phyloP scores from a whole-genome alignment of 2,329 filamentous ascomycete species.

The Colletotrichum sansevieriae region DNA sequence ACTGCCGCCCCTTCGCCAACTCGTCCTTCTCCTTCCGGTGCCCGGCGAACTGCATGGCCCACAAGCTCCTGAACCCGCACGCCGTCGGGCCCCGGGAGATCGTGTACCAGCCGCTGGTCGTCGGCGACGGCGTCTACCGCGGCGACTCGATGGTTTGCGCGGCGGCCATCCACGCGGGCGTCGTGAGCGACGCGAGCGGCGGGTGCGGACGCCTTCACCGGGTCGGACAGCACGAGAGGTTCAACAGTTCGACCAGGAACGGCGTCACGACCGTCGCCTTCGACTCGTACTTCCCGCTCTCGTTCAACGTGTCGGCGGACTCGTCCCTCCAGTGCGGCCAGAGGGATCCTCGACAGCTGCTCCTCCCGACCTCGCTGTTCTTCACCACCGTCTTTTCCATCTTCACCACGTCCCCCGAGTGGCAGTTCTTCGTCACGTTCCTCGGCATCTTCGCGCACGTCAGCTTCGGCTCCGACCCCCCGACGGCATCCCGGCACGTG shows the following conservation, averaged over 20 bases:
- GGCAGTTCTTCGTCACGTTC: conserved; percentile 90
- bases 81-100: conserved; percentile 79
- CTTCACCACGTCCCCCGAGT: conserved; percentile 81
- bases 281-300: conserved; percentile 88
- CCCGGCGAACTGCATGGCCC: conserved; percentile 77
- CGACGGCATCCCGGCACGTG: conserved; percentile 67
- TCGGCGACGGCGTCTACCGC: conserved; percentile 83
- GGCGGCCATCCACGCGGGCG: conserved; percentile 85
- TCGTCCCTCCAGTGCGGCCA: conserved; percentile 72
- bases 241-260: conserved; percentile 72
- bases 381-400: conserved; percentile 84
- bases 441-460: conserved; percentile 89
- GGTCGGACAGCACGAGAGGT: conserved; percentile 75
- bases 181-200: conserved; percentile 77
- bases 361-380: conserved; percentile 84
- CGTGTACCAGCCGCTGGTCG: conserved; percentile 73
- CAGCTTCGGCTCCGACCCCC: conserved; percentile 89
- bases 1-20: conserved; percentile 81
- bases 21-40: conserved; percentile 80
- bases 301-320: conserved; percentile 80
- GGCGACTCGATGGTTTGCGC: conserved; percentile 91
- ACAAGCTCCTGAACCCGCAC: conserved; percentile 76
- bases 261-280: conserved; percentile 84
- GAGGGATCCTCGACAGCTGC: conserved; percentile 83
- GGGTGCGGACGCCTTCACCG: conserved; percentile 86